These are phyloP conservation scores for Cinnamomum micranthum DNA, from an alignment of 164 flowering plant genomes.

Conservation along the genomic window DNA sequence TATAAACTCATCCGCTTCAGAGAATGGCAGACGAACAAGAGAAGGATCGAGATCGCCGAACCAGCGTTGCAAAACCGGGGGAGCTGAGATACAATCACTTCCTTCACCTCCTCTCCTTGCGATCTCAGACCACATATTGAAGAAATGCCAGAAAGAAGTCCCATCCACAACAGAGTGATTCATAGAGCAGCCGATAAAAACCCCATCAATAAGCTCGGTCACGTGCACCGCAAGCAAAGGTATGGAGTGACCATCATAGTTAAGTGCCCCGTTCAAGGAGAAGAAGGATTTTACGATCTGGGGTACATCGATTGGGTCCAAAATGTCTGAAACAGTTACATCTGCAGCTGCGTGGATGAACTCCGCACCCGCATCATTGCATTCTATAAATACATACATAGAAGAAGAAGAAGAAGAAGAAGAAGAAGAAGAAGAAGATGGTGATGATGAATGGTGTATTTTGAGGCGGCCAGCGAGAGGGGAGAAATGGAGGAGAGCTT, in stretches of 20 bases:
- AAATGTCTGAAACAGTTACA: constrained; percentile 31
- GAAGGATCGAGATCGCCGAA: neutral
- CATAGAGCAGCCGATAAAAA: constrained; percentile 49
- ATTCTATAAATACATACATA: constrained; percentile 16
- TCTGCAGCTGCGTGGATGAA: constrained; percentile 39
- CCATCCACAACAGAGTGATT: constrained; percentile 47
- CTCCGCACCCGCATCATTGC: constrained; percentile 29
- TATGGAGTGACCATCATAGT: constrained; percentile 43
- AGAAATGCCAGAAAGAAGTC: constrained; percentile 45
- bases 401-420: too few species aligned
- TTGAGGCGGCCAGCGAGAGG: constrained; percentile 34
- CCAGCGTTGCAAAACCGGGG: neutral
- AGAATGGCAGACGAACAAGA: neutral
- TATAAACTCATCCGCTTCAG: neutral
- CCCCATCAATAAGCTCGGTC: constrained; percentile 46
- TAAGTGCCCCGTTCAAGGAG: constrained; percentile 37
- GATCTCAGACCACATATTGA: constrained; percentile 46
- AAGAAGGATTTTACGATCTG: constrained; percentile 44
- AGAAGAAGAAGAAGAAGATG: too few species aligned
- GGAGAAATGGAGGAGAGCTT: constrained; percentile 20
- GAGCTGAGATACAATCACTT: neutral
- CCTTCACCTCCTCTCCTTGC: neutral
- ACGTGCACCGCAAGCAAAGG: constrained; percentile 44
- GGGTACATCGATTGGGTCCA: constrained; percentile 34
- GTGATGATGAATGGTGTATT: constrained; percentile 2